phyloP scores from a whole-genome alignment of 257 asterid species.

The Mentha longifolia region DNA sequence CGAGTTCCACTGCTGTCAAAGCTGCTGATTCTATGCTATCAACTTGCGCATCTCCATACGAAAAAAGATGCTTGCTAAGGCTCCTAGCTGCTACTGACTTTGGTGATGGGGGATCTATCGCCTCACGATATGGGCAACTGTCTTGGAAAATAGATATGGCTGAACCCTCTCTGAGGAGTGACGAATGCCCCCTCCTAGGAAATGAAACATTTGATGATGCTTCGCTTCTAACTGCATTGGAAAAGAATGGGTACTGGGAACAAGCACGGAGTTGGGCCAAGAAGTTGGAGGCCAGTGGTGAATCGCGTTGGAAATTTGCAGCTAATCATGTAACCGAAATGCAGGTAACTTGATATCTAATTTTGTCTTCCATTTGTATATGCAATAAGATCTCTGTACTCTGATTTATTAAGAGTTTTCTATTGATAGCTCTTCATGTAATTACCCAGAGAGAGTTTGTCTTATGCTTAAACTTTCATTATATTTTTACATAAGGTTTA shows the following conservation, averaged over 20 bases:
- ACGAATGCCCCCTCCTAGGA: conserved; percentile 83
- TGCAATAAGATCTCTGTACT: conserved; percentile 22
- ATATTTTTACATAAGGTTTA: not conserved
- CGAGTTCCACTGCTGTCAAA: conserved; percentile 71
- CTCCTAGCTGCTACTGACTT: conserved; percentile 91
- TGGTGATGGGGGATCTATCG: conserved; percentile 87
- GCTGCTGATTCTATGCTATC: conserved; percentile 93
- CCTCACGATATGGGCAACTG: conserved; percentile 68
- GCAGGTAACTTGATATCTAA: conserved; percentile 62
- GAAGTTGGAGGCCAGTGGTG: conserved; percentile 91
- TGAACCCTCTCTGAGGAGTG: conserved; percentile 89
- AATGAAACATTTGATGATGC: conserved; percentile 80
- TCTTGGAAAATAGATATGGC: conserved; percentile 91
- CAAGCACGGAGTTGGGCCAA: conserved; percentile 97
- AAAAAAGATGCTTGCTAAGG: conserved; percentile 84
- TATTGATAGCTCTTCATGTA: conserved; percentile 12
- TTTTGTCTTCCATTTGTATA: conserved; percentile 21
- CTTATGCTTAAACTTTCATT: conserved; percentile 8
- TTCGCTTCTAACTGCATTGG: conserved; percentile 78
- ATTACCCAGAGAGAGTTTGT: conserved; percentile 7
- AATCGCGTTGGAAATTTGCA: conserved; percentile 80
- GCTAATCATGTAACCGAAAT: conserved; percentile 90
- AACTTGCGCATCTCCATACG: conserved; percentile 89
- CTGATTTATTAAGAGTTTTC: conserved; percentile 12
- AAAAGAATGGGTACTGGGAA: conserved; percentile 91